Conservation (phyloP, 371 early-diverging fungal species). For the Apophysomyces elegans region DNA sequence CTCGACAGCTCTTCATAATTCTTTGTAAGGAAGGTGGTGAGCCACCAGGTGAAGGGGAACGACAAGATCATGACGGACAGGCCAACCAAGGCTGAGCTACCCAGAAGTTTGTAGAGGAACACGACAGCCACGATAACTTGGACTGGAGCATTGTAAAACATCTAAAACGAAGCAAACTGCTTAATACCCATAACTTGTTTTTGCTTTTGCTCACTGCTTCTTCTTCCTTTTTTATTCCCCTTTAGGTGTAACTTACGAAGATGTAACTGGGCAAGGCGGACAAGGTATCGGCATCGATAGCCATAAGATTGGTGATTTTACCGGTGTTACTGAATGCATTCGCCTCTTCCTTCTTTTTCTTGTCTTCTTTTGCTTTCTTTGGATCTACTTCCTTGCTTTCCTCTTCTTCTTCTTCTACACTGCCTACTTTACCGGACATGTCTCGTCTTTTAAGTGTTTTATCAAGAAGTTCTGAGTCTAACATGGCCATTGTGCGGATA, state of each 20-base stretch:
- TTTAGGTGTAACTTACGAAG: conserved; percentile 30
- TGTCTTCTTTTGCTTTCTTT: conserved; percentile 12
- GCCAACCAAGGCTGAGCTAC: conserved; percentile 54
- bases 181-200: background rate
- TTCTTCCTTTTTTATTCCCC: background rate
- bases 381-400: conserved; percentile 14
- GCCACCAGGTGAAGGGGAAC: conserved; percentile 60
- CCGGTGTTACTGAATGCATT: conserved; percentile 50
- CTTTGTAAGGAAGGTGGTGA: conserved; percentile 36
- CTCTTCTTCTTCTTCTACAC: conserved; percentile 22
- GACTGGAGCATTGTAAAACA: conserved; percentile 57
- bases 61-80: conserved; percentile 52
- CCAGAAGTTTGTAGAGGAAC: conserved; percentile 58
- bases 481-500: conserved; percentile 46
- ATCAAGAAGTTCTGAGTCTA: conserved; percentile 57
- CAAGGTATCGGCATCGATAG: conserved; percentile 72
- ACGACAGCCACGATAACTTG: conserved; percentile 51
- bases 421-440: conserved; percentile 43
- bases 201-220: background rate
- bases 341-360: conserved; percentile 20
- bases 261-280: conserved; percentile 45
- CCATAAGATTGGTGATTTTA: conserved; percentile 84
- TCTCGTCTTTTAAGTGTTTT: conserved; percentile 56
- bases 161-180: conserved; percentile 9
- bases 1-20: conserved; percentile 23